A percentile compares a stretch with the other conserved stretches of the same genome.
These are phyloP conservation scores for Citrullus mucosospermus DNA, from an alignment of 306 rosid genomes.

Conservation along the genomic window DNA sequence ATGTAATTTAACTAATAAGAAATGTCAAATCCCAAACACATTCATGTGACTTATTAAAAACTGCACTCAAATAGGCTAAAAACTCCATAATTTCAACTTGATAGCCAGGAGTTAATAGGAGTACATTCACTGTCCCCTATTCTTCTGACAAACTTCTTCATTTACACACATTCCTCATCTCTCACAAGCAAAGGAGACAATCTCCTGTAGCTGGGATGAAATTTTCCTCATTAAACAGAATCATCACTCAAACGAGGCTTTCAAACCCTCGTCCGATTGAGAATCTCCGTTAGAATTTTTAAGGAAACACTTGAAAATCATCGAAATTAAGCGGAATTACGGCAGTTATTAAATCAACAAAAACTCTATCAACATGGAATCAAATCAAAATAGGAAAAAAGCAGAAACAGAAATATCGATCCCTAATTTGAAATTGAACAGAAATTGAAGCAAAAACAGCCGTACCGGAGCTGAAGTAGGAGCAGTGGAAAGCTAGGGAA, in stretches of 20 bases:
- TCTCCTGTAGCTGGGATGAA: not conserved
- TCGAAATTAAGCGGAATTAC: not conserved
- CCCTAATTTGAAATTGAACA: not conserved
- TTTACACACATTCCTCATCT: not conserved
- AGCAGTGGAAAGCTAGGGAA: not conserved
- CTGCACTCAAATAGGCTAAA: not conserved
- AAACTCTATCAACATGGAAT: not conserved
- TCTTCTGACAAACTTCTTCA: not conserved
- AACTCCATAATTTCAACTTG: not conserved
- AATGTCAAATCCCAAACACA: not conserved
- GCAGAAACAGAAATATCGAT: not conserved
- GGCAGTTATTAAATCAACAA: not conserved
- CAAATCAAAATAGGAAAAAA: not conserved
- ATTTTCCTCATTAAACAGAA: not conserved
- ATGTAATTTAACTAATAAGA: not conserved
- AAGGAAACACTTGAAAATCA: not conserved
- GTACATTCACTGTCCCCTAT: not conserved
- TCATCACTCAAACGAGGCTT: not conserved
- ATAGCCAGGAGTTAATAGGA: not conserved
- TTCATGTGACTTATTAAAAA: not conserved
- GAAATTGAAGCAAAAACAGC: not conserved
- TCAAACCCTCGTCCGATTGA: not conserved
- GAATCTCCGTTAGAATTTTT: not conserved
- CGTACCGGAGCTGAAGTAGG: not conserved
- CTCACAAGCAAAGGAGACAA: not conserved